Evolutionary conservation across 331 rosid species (phyloP), one percentile per base, ranked within the genome.

Genomic region (Quercus lobata): DNA sequence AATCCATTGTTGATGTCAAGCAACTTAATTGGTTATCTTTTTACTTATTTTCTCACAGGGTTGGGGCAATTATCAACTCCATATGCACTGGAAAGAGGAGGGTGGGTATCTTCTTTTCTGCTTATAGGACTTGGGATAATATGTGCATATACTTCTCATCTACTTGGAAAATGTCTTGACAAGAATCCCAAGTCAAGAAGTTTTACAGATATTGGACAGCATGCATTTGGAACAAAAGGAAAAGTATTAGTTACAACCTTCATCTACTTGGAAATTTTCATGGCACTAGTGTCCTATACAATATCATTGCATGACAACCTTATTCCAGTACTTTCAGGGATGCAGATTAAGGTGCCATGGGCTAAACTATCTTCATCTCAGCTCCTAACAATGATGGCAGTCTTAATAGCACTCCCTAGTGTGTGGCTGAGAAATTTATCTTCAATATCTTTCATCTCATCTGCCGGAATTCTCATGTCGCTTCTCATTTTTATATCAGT

Each of bases 211-310:
- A 86, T 93, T 53, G 97, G 97, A 19, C 76, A 81, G 2, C 80
- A 83, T 5, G 94, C 97, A 24, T 93, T 93, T 74, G 97, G 94
- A 61, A 4, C 71, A 58, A 90, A 82, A 79, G 97, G 97, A 73
- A 90, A 76, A 79, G 2, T 75, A 7, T 14, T 89, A 32, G 90
- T 87, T 5, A 75, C 90, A 69, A 77, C 87, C 15, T 82, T 93
- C 61, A 71, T 90, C 35, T 88, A 88, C 89, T 2, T 80, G 49
- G 97, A 91, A 41, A 90, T 93, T 55, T 91, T 93, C 85, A 87
- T 91, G 97, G 76, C 88, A n/a, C 97, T 93, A 6, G 89, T 93
- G 22, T 93, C 97, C 78, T 93, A 88, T 87, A 93, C 97, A 41
- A 93, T 91, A 74, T 90, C 97, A 5, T 63, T 91, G 15, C 97